These are phyloP conservation scores for Hygrophila difformis DNA, from an alignment of 257 asterid genomes.

Conservation along the genomic window DNA sequence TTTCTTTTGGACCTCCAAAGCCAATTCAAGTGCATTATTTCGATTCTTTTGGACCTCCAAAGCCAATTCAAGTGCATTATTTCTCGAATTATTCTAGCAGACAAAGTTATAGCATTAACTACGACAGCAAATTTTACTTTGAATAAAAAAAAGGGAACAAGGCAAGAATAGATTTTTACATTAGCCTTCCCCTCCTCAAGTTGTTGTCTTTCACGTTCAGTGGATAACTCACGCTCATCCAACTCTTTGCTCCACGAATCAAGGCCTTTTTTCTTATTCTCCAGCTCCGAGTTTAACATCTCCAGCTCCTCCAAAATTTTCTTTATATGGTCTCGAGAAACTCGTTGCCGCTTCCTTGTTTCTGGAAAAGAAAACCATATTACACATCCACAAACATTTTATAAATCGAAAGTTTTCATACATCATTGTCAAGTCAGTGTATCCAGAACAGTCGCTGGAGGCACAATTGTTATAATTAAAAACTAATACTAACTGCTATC, in stretches of 20 bases:
- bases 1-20: slow-evolving; percentile 72
- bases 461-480: no score
- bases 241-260: slow-evolving; percentile 77
- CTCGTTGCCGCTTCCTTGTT: slow-evolving; percentile 66
- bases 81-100: slow-evolving; percentile 63
- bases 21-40: slow-evolving; percentile 63
- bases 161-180: slow-evolving; percentile 27
- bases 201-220: slow-evolving; percentile 71
- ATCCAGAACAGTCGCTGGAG: no score
- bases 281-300: slow-evolving; percentile 52
- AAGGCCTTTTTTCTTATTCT: slow-evolving; percentile 50
- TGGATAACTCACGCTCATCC: slow-evolving; percentile 64
- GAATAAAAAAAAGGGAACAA: not conserved
- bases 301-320: slow-evolving; percentile 69
- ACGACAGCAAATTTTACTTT: slow-evolving; percentile 9
- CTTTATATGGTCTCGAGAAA: slow-evolving; percentile 60
- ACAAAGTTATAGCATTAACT: slow-evolving; percentile 3
- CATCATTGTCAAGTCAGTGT: no score
- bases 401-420: no score
- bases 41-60: no score
- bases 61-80: no score
- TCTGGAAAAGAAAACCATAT: slow-evolving; percentile 28
- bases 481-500: no score
- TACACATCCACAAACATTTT: not conserved
- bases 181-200: slow-evolving; percentile 74